Percentiles rank a stretch among this genome's conserved stretches.
Evolutionary conservation across 768 basidiomycete genomes (phyloP).

Genomic region (Termitomyces sp.): DNA sequence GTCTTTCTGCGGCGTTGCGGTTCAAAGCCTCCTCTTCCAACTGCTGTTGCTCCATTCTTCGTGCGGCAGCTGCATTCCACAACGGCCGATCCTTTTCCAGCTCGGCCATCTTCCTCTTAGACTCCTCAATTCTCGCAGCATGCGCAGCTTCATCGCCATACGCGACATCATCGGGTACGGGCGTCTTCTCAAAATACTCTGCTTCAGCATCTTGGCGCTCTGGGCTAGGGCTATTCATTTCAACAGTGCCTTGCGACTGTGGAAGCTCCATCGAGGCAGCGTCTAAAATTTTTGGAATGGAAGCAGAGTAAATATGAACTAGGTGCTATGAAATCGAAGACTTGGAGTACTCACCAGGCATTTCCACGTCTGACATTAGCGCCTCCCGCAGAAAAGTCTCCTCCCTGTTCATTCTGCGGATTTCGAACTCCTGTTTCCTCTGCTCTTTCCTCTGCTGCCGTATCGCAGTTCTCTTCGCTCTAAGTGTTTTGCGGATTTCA

Average conservation of each 20-base stretch:
- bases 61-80: conserved; percentile 55
- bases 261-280: background rate
- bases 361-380: conserved; percentile 27
- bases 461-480: conserved; percentile 35
- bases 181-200: conserved; percentile 13
- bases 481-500: conserved; percentile 33
- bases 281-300: conserved; percentile 4
- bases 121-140: conserved; percentile 53
- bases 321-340: background rate
- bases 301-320: background rate
- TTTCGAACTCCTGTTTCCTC: conserved; percentile 36
- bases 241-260: conserved; percentile 11
- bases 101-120: conserved; percentile 65
- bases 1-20: conserved; percentile 23
- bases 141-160: conserved; percentile 36
- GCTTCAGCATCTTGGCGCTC: conserved; percentile 3
- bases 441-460: conserved; percentile 42
- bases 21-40: conserved; percentile 35
- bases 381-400: conserved; percentile 41
- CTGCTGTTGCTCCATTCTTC: conserved; percentile 41
- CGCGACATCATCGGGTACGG: conserved; percentile 19
- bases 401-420: conserved; percentile 37
- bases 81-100: conserved; percentile 62
- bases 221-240: conserved; percentile 17
- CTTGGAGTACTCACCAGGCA: conserved; percentile 16